phyloP scores from a whole-genome alignment of 306 rosid species.

The barrel medic (Medicago truncatula) region DNA sequence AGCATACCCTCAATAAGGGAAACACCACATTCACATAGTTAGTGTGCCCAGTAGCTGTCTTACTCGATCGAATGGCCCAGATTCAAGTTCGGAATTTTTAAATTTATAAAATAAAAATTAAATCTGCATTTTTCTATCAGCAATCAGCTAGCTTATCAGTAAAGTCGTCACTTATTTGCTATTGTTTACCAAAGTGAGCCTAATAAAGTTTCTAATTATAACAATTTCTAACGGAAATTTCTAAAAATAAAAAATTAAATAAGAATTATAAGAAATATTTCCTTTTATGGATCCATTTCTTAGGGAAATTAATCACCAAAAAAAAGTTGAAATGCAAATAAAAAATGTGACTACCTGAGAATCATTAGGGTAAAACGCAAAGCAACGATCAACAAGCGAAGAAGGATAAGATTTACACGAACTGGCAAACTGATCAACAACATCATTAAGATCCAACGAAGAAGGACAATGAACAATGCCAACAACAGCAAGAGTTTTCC shows the following conservation, averaged over 20 bases:
- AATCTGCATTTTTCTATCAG: too few relatives aligned
- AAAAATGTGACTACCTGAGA: conserved; percentile 57
- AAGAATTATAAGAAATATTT: neutral
- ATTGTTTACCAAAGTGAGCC: too few relatives aligned
- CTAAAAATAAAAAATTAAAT: neutral
- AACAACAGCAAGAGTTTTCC: conserved; percentile 80
- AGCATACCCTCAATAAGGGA: too few relatives aligned
- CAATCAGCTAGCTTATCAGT: too few relatives aligned
- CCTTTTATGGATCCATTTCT: neutral
- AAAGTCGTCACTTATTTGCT: too few relatives aligned
- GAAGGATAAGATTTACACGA: conserved; percentile 68
- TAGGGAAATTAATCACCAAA: neutral
- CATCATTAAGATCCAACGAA: conserved; percentile 76
- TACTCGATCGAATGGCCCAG: too few relatives aligned
- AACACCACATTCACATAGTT: too few relatives aligned
- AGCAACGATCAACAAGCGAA: conserved; percentile 85
- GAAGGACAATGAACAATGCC: conserved; percentile 97
- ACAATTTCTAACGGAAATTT: neutral
- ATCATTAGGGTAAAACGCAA: conserved; percentile 89
- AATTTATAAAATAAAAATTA: too few relatives aligned
- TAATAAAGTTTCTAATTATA: neutral
- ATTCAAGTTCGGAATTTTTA: too few relatives aligned
- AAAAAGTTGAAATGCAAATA: neutral
- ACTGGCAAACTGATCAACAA: conserved; percentile 54
- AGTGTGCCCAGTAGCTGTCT: too few relatives aligned